Conservation (phyloP, 2,329 filamentous ascomycete genomes). For the Tolypocladium inflatum region DNA sequence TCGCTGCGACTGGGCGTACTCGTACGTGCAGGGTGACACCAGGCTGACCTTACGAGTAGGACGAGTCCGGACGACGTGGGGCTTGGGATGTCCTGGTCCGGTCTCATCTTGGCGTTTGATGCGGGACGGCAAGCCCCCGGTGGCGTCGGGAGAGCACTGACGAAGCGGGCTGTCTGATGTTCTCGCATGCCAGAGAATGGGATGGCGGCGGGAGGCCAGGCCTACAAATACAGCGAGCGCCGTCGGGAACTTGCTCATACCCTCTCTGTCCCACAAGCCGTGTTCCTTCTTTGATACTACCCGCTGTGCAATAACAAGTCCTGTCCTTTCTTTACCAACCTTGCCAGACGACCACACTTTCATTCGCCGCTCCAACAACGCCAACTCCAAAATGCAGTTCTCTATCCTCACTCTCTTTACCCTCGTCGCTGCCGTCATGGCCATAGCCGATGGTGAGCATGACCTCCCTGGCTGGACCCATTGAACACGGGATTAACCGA, state of each 20-base stretch:
- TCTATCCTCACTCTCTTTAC: constrained; percentile 35
- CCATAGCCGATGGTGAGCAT: constrained; percentile 21
- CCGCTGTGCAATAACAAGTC: neutral
- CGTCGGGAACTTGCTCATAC: neutral
- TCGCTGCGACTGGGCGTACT: neutral
- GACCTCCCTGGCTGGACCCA: neutral
- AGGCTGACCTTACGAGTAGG: neutral
- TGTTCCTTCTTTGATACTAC: neutral
- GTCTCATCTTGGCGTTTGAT: neutral
- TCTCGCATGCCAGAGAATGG: neutral
- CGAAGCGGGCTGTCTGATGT: neutral
- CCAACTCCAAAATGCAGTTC: constrained; percentile 36
- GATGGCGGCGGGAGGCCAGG: neutral
- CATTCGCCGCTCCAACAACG: neutral
- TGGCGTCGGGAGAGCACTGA: neutral
- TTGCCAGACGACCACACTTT: neutral
- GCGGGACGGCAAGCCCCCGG: neutral
- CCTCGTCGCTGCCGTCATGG: constrained; percentile 36
- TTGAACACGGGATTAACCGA: neutral
- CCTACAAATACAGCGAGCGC: neutral
- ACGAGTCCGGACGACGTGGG: neutral
- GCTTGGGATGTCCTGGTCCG: neutral
- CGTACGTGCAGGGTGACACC: neutral
- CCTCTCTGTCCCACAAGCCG: neutral
- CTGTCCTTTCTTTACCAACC: neutral